These are phyloP conservation scores for Phytophthora colocasiae DNA, from an alignment of 352 stramenopile species.

Conservation along the genomic window DNA sequence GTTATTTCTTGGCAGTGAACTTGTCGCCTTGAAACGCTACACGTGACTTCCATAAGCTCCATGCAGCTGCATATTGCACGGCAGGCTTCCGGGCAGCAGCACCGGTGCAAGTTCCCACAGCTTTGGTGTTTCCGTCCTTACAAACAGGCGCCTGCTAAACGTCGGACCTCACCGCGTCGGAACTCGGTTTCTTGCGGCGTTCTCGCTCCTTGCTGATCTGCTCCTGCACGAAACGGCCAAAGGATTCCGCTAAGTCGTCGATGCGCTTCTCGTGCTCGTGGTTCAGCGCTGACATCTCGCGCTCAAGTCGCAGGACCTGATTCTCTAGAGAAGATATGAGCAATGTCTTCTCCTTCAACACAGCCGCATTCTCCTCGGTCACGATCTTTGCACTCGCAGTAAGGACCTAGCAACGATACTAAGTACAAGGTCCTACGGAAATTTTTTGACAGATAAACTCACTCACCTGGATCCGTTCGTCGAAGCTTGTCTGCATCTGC, in stretches of 20 bases:
- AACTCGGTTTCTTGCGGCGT: slow-evolving; percentile 39
- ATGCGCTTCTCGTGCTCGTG: slow-evolving; percentile 66
- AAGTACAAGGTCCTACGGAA: neutral
- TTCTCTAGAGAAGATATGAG: slow-evolving; percentile 45
- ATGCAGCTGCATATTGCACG: neutral
- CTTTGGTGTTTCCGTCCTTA: neutral
- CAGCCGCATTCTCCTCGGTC: slow-evolving; percentile 36
- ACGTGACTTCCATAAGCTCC: neutral
- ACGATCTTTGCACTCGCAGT: slow-evolving; percentile 31
- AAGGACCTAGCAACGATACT: slow-evolving; percentile 26
- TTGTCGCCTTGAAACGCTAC: slow-evolving; percentile 6
- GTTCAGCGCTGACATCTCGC: slow-evolving; percentile 44
- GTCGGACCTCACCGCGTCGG: slow-evolving; percentile 17
- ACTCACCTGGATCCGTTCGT: slow-evolving; percentile 56
- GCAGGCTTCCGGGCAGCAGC: neutral
- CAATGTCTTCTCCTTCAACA: slow-evolving; percentile 41
- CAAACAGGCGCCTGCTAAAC: slow-evolving; percentile 3
- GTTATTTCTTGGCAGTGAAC: neutral
- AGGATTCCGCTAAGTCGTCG: slow-evolving; percentile 60
- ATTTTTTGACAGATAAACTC: neutral
- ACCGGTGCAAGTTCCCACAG: neutral
- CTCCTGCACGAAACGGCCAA: slow-evolving; percentile 61
- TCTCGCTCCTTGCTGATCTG: slow-evolving; percentile 56
- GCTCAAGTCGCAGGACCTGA: slow-evolving; percentile 53
- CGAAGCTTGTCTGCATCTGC: slow-evolving; percentile 49